Evolutionary conservation across 73 alveolate species (phyloP).

Genomic region (Paramecium primaurelia): DNA sequence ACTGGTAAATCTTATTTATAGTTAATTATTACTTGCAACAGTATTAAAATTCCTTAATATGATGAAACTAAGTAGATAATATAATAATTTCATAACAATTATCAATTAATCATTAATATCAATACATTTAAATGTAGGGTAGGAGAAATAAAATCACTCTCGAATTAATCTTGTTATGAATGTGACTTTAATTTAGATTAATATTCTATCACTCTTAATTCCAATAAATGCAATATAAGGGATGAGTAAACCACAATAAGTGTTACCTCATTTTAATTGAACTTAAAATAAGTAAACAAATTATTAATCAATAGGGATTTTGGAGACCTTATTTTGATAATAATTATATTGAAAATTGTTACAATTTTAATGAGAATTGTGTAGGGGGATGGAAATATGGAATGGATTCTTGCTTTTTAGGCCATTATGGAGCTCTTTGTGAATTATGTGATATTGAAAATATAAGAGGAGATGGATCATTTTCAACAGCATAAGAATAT

Average conservation of each 20-base stretch:
- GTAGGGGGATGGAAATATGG: slow-evolving; percentile 41
- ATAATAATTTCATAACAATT: neutral
- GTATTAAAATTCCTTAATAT: neutral
- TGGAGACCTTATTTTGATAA: slow-evolving; percentile 27
- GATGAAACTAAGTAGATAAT: neutral
- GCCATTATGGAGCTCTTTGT: slow-evolving; percentile 51
- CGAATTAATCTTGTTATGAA: neutral
- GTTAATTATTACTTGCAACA: neutral
- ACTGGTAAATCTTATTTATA: neutral
- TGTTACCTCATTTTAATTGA: neutral
- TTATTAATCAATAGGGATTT: neutral
- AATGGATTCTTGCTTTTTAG: neutral
- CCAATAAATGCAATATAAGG: neutral
- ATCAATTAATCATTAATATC: neutral
- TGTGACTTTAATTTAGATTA: neutral
- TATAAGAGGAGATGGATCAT: neutral
- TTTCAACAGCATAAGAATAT: neutral
- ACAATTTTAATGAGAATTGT: neutral
- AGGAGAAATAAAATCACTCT: neutral
- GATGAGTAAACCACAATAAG: neutral
- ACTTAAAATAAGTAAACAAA: neutral
- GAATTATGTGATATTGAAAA: slow-evolving; percentile 10
- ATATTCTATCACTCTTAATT: neutral
- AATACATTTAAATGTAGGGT: neutral
- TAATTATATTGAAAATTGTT: neutral